Evolutionary conservation across 2,329 filamentous ascomycete genomes (phyloP), one percentile per base, ranked within the genome.

Genomic region (Xylariaceae sp.): DNA sequence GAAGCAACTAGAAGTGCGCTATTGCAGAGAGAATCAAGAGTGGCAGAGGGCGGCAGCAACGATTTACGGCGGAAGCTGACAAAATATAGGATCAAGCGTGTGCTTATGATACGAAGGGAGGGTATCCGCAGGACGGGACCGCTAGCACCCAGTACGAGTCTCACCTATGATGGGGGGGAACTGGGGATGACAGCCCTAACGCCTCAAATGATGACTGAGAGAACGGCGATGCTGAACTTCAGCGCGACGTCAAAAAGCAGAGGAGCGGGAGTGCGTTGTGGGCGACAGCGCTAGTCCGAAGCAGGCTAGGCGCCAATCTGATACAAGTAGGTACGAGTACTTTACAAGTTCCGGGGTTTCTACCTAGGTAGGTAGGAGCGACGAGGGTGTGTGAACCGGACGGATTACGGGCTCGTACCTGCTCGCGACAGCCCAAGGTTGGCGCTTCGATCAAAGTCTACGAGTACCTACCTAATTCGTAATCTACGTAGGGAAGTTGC

Each of bases 241-340:
- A 35, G 67, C 68, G 68, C 68, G 67, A 70, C 66, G 66, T 69
- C 65, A 64, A 69, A 67, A 68, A 67, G 63, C 62, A 68, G 59
- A 61, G 55, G 63, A 62, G 63, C 63, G 60, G 58, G 53, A 60
- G 57, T 55, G 52, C 53, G 48, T 51, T 59, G 63, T 51, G 56
- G 59, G 48, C 15, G 47, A 47, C 45, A 13, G 48, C 61, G 44
- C 68, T 70, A 70, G 57, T 51, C 68, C 62, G 4, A 55, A 55
- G 64, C 44, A 15, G 60, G 66, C 0, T 51, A 67, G 63, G 66
- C 51, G 35, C 39, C 59, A 56, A 44, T 56, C 65, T 54, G 64
- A 59, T 55, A 57, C 60, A 65, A 10, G 17, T 23, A 30, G 23
- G 23, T 13, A 15, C 17, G 17, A 18, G 17, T 18, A 18, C 1